Conservation (phyloP, 257 asterid genomes). For the Thymus quinquecostatus region DNA sequence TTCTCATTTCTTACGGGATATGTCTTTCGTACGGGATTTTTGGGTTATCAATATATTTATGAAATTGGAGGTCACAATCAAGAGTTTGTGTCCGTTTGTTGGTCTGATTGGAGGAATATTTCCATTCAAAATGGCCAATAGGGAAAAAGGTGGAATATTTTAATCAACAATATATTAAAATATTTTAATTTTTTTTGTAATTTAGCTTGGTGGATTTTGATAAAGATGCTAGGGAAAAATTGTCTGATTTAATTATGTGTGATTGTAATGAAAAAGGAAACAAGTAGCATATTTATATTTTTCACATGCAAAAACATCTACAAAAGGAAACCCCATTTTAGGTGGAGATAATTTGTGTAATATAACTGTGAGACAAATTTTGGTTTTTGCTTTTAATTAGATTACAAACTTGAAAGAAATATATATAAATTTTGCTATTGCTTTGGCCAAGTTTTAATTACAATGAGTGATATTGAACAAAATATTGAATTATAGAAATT, state of each 20-base stretch:
- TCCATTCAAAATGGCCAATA: slow-evolving; percentile 29
- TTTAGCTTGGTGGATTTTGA: slow-evolving; percentile 31
- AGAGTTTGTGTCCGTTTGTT: slow-evolving; percentile 13
- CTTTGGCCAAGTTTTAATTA: too few species aligned
- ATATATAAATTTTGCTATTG: too few species aligned
- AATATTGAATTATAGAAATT: too few species aligned
- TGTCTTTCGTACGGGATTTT: too few species aligned
- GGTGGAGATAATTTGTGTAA: too few species aligned
- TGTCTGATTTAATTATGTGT: not conserved
- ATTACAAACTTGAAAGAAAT: not conserved
- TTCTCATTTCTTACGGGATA: too few species aligned
- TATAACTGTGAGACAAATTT: too few species aligned
- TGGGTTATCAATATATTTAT: not conserved
- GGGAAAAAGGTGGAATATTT: not conserved
- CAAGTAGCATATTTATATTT: slow-evolving; percentile 17
- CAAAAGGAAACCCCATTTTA: not conserved
- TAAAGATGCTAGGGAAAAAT: slow-evolving; percentile 4
- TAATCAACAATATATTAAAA: not conserved
- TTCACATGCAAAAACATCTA: slow-evolving; percentile 31
- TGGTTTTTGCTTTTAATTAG: not conserved
- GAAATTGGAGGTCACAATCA: slow-evolving; percentile 14
- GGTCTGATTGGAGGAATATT: slow-evolving; percentile 35
- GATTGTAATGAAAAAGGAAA: not conserved
- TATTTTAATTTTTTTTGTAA: slow-evolving; percentile 14
- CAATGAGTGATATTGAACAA: too few species aligned